Evolutionary conservation across 1,139 yeast species (phyloP).

Genomic region (Debaryomyces nepalensis): DNA sequence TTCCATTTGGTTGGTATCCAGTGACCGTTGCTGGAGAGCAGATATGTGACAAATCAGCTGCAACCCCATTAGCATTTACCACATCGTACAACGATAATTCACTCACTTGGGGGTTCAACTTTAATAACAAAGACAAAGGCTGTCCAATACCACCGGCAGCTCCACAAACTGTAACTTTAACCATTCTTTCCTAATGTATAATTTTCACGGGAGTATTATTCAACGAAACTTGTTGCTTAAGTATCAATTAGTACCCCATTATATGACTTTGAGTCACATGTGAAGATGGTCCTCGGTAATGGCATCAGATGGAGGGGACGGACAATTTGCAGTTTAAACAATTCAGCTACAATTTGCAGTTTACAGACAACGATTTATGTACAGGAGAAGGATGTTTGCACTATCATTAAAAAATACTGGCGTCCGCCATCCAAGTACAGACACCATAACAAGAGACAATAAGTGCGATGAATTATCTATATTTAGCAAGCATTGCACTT

Average conservation of each 20-base stretch:
- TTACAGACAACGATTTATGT: neutral
- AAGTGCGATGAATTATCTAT: conserved; percentile 4
- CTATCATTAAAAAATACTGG: neutral
- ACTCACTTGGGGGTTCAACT: conserved; percentile 57
- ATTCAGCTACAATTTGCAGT: neutral
- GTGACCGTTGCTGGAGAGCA: conserved; percentile 60
- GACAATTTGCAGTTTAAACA: neutral
- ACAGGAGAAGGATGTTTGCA: conserved; percentile 1
- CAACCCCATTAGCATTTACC: conserved; percentile 71
- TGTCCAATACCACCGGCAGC: conserved; percentile 87
- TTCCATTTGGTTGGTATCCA: conserved; percentile 58
- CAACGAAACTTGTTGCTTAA: neutral
- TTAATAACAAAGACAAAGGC: conserved; percentile 68
- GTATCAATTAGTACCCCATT: conserved; percentile 9
- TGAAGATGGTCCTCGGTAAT: conserved; percentile 6
- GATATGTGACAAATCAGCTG: conserved; percentile 75
- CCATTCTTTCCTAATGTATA: conserved; percentile 34
- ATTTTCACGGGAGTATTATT: neutral
- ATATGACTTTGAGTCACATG: conserved; percentile 10
- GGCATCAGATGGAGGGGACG: neutral
- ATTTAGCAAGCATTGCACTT: conserved; percentile 3
- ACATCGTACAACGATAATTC: conserved; percentile 68
- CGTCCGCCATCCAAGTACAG: neutral
- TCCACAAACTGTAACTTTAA: conserved; percentile 75
- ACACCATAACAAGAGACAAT: neutral